phyloP scores from a whole-genome alignment of 768 basidiomycete species.

The Mycena albidolilacea region DNA sequence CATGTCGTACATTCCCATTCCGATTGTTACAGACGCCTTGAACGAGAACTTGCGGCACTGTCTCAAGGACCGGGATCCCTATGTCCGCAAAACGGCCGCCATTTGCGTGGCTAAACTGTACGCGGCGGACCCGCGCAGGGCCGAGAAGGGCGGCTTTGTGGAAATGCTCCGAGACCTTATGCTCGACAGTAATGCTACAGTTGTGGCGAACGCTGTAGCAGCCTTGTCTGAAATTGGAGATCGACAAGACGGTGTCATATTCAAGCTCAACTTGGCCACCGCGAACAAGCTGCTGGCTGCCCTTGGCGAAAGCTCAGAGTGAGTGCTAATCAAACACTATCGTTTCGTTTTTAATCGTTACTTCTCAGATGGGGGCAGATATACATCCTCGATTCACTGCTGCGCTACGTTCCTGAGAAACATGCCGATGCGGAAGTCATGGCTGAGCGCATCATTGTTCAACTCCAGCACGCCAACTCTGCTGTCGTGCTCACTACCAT shows the following conservation, averaged over 20 bases:
- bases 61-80: slow-evolving; percentile 94
- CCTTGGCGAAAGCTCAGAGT: slow-evolving; percentile 98
- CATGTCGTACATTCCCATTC: slow-evolving; percentile 98
- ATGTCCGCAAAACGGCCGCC: slow-evolving; percentile 98
- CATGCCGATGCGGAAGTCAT: slow-evolving; percentile 92
- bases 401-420: slow-evolving; percentile 94
- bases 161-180: slow-evolving; percentile 92
- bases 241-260: slow-evolving; percentile 92
- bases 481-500: slow-evolving; percentile 99
- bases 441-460: slow-evolving; percentile 94
- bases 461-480: slow-evolving; percentile 98
- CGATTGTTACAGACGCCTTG: slow-evolving; percentile 87
- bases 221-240: slow-evolving; percentile 98
- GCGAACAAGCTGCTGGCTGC: slow-evolving; percentile 94
- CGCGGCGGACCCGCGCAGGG: slow-evolving; percentile 86
- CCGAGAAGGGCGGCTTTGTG: slow-evolving; percentile 93
- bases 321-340: slow-evolving; percentile 51
- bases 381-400: slow-evolving; percentile 94
- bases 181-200: slow-evolving; percentile 95
- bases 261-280: slow-evolving; percentile 88
- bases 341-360: slow-evolving; percentile 33
- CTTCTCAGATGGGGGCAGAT: slow-evolving; percentile 94
- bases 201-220: slow-evolving; percentile 97
- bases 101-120: slow-evolving; percentile 98
- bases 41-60: slow-evolving; percentile 93